Evolutionary conservation across 2,329 filamentous ascomycete genomes (phyloP).

Genomic region (Ophiobolus disseminans): DNA sequence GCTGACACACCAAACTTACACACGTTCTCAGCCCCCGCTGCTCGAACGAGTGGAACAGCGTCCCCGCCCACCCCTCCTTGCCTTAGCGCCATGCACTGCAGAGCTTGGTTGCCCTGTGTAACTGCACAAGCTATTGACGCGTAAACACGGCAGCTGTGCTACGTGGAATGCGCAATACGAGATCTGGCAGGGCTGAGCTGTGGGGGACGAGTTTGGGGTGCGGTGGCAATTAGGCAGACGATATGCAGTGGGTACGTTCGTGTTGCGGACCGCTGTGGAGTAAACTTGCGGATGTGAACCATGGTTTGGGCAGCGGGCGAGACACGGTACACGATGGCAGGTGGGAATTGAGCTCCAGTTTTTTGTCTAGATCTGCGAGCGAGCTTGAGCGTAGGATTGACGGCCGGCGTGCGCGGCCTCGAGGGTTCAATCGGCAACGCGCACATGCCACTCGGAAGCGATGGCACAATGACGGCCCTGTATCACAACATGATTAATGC

Average conservation of each 20-base stretch:
- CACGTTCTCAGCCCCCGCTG: background rate
- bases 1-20: background rate
- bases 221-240: background rate
- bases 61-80: background rate
- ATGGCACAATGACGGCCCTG: constrained; percentile 14
- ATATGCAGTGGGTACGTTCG: too few relatives aligned
- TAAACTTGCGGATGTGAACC: too few relatives aligned
- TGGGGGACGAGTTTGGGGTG: background rate
- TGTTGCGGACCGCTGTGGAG: too few relatives aligned
- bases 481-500: constrained; percentile 10
- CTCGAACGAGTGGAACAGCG: background rate
- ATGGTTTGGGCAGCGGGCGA: too few relatives aligned
- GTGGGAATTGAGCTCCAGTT: too few relatives aligned
- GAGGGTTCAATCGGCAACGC: too few relatives aligned
- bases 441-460: constrained; percentile 5
- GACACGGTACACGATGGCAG: too few relatives aligned
- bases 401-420: background rate
- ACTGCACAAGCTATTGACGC: constrained; percentile 8
- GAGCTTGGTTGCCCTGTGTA: constrained; percentile 1
- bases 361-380: too few relatives aligned
- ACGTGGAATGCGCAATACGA: background rate
- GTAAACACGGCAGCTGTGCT: constrained; percentile 10
- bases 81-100: background rate
- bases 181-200: too few relatives aligned
- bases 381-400: background rate